A percentile compares a stretch with the other conserved stretches of the same genome.
These are phyloP conservation scores for Lentinula lateritia DNA, from an alignment of 768 basidiomycete genomes.

Conservation along the genomic window DNA sequence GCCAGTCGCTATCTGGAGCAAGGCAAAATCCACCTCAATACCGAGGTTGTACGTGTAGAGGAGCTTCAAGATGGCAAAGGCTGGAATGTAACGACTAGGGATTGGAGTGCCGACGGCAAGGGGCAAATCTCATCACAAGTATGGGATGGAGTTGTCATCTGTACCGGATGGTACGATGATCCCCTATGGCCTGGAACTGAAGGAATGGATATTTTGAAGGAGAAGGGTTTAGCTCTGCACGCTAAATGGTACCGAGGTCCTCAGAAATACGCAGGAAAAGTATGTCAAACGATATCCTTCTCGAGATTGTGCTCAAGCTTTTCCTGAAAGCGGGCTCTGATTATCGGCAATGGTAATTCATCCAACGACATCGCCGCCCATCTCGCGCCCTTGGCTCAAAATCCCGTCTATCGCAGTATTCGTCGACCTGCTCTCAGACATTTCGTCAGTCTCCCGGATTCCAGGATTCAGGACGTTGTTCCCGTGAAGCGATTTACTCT, in stretches of 20 bases:
- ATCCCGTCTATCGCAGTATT: slow-evolving; percentile 42
- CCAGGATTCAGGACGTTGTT: slow-evolving; percentile 36
- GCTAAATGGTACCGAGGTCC: slow-evolving; percentile 38
- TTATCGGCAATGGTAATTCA: slow-evolving; percentile 49
- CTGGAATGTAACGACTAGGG: slow-evolving; percentile 34
- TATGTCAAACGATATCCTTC: not conserved
- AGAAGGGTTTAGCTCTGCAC: slow-evolving; percentile 32
- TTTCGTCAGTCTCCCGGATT: slow-evolving; percentile 36
- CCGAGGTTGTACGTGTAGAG: slow-evolving; percentile 32
- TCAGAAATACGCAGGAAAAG: slow-evolving; percentile 27
- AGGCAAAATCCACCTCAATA: slow-evolving; percentile 33
- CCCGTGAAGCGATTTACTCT: slow-evolving; percentile 30
- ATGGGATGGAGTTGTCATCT: slow-evolving; percentile 48
- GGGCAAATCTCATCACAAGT: slow-evolving; percentile 17
- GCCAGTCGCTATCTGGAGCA: slow-evolving; percentile 23
- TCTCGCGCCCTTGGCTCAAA: slow-evolving; percentile 28
- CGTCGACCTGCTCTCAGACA: slow-evolving; percentile 32
- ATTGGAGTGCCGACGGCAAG: slow-evolving; percentile 24
- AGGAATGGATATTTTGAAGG: slow-evolving; percentile 32
- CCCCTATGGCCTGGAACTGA: slow-evolving; percentile 37
- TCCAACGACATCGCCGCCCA: slow-evolving; percentile 49
- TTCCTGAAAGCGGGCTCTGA: slow-evolving; percentile 32
- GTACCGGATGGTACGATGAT: slow-evolving; percentile 38
- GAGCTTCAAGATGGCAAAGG: slow-evolving; percentile 26
- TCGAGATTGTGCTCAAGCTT: not conserved